Percentiles rank a stretch among this genome's conserved stretches.
These are phyloP conservation scores for Cladosporium halotolerans DNA, from an alignment of 2,329 filamentous ascomycete genomes.

Conservation along the genomic window DNA sequence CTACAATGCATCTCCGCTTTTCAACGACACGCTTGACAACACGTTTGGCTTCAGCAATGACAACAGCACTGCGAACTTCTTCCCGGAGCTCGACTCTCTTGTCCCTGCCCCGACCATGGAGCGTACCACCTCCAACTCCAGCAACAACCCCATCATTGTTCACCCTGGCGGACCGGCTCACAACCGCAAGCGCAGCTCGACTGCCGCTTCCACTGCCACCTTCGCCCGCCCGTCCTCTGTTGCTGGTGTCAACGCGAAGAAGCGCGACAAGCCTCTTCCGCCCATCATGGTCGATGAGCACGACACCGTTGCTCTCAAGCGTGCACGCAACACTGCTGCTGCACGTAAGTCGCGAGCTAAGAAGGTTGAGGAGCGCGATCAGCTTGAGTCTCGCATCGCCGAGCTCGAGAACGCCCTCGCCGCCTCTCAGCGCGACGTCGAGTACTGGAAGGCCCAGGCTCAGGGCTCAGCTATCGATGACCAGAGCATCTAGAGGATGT, in stretches of 20 bases:
- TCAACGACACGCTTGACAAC: slow-evolving; percentile 45
- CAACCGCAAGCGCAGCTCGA: slow-evolving; percentile 30
- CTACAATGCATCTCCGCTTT: slow-evolving; percentile 74
- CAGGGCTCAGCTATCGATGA: slow-evolving; percentile 7
- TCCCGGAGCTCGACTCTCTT: slow-evolving; percentile 47
- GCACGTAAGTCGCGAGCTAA: slow-evolving; percentile 88
- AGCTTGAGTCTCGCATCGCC: slow-evolving; percentile 65
- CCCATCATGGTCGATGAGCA: slow-evolving; percentile 69
- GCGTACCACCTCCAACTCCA: slow-evolving; percentile 33
- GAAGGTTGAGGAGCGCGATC: slow-evolving; percentile 70
- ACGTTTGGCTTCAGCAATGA: slow-evolving; percentile 60
- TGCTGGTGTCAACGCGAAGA: slow-evolving; percentile 63
- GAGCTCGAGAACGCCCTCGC: slow-evolving; percentile 38
- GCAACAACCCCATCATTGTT: slow-evolving; percentile 31
- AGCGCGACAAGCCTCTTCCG: slow-evolving; percentile 73
- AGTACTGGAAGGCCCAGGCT: slow-evolving; percentile 14
- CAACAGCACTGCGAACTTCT: slow-evolving; percentile 41
- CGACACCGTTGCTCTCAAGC: slow-evolving; percentile 80
- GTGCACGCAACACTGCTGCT: slow-evolving; percentile 86
- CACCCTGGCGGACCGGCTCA: slow-evolving; percentile 30
- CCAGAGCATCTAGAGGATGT: slow-evolving; percentile 4
- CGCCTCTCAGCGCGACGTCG: slow-evolving; percentile 9
- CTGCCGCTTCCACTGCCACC: slow-evolving; percentile 35
- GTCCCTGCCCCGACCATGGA: slow-evolving; percentile 32
- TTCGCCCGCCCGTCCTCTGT: slow-evolving; percentile 58